Base-by-base conservation (phyloP, 2,329 filamentous ascomycete genomes). In the Xylariaceae sp. region DNA sequence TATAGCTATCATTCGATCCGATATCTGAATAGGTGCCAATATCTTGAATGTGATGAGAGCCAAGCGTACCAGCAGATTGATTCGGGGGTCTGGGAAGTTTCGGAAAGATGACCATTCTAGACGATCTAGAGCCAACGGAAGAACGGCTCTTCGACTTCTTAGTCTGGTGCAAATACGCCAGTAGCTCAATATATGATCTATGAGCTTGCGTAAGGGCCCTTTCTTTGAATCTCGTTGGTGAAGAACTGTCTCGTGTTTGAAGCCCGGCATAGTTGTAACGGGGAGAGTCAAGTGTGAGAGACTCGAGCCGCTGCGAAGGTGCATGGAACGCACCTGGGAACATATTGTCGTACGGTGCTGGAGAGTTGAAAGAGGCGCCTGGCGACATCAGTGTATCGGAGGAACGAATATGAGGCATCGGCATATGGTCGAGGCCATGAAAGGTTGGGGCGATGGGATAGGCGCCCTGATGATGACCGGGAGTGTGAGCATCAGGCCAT, bases 171-270 rank as follows among this genome's bases (percentile, higher is more conserved):
- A 87, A 68, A 49, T 78, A 79, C 9, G 79, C 66, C 3, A 90
- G 66, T 7, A 91, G 72, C 48, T 88, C 82, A 36, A 85, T 71
- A 61, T 90, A 90, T 24, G 83, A 76, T 50, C 74, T 73, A 59
- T 89, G 83, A n/a, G 85, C 86, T 65, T 81, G 82, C 12, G 76
- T 69, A 18, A 89, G 65, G 2, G 79, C 78, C 48, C 79, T 83
- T 49, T 89, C 85, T 49, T 80, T 83, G 56, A 87, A 87, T 8
- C 64, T 65, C 13, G 57, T 40, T 13, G 63, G 62, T 3, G 63
- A 55, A 13, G 58, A 45, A 15, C 40, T 44, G 6, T 62, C 62
- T 9, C 49, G 44, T 9, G 48, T 24, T 9, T 41, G 45, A 17
- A 46, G 30, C n/a, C 46, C 42, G 19, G 44, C 42, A 12, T 38